These are phyloP conservation scores for Tulasnella sp. DNA, from an alignment of 768 basidiomycete species.

Conservation along the genomic window DNA sequence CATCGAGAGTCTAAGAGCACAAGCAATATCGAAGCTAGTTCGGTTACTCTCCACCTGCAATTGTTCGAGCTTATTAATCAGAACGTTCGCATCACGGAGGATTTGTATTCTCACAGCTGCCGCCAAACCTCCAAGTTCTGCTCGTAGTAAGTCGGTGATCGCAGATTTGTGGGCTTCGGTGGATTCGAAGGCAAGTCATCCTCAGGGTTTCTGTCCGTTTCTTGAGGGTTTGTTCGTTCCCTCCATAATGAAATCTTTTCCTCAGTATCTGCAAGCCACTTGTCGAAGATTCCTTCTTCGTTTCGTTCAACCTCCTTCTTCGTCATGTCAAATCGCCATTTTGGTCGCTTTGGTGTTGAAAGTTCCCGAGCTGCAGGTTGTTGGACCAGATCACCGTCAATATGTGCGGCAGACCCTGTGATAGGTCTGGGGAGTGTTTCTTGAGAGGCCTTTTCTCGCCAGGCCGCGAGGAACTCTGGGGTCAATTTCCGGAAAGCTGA, in stretches of 20 bases:
- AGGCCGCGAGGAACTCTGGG: conserved; percentile 47
- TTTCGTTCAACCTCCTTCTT: conserved; percentile 86
- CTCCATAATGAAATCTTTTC: conserved; percentile 43
- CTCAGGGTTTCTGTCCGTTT: conserved; percentile 9
- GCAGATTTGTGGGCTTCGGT: conserved; percentile 34
- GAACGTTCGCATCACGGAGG: conserved; percentile 1
- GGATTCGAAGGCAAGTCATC: conserved; percentile 7
- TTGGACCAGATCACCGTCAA: conserved; percentile 21
- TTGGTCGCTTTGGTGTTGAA: conserved; percentile 59
- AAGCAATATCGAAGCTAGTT: conserved; percentile 81
- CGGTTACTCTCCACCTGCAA: conserved; percentile 93
- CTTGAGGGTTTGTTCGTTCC: conserved; percentile 21
- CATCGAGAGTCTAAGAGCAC: conserved; percentile 84
- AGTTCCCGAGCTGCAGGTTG: conserved; percentile 24
- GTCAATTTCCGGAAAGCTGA: conserved; percentile 61
- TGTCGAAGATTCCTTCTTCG: conserved; percentile 72
- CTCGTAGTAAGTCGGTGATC: conserved; percentile 73
- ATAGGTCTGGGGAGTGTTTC: conserved; percentile 51
- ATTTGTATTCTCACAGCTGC: conserved; percentile 53
- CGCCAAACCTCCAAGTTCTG: conserved; percentile 91
- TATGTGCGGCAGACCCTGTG: conserved; percentile 17
- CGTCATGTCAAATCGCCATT: conserved; percentile 76
- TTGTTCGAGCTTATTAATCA: conserved; percentile 6
- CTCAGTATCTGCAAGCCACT: conserved; percentile 67
- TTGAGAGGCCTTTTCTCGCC: conserved; percentile 45